phyloP scores from a whole-genome alignment of 768 basidiomycete species.

The Mycena capillaripes region DNA sequence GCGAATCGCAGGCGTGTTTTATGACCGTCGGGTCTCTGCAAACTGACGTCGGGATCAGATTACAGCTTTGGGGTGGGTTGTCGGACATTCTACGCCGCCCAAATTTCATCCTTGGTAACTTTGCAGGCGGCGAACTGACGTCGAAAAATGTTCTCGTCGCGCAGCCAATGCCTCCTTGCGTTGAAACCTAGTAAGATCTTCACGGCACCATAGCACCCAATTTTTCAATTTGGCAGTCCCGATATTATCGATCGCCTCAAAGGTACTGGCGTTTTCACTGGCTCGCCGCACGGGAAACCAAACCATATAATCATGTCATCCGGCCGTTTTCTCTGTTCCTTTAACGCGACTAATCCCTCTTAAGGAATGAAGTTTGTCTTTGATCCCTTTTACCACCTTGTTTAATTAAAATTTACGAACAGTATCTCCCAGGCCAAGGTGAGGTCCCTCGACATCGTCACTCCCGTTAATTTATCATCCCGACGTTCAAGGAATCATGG shows the following conservation, averaged over 20 bases:
- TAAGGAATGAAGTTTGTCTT: constrained; percentile 33
- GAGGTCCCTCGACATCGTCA: constrained; percentile 1
- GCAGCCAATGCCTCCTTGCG: constrained; percentile 78
- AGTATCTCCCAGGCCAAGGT: constrained; percentile 87
- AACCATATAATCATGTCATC: constrained; percentile 88
- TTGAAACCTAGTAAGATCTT: constrained; percentile 72
- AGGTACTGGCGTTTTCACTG: constrained; percentile 72
- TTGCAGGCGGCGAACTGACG: constrained; percentile 80
- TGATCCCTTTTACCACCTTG: constrained; percentile 15
- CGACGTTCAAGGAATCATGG: constrained; percentile 81
- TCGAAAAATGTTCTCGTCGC: constrained; percentile 77
- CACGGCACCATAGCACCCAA: neutral
- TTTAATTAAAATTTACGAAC: constrained; percentile 19
- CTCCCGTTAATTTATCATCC: constrained; percentile 12
- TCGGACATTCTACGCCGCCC: constrained; percentile 11
- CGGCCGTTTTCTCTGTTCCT: constrained; percentile 13
- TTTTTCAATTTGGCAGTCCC: constrained; percentile 64
- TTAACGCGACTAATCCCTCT: constrained; percentile 15
- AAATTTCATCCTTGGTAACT: constrained; percentile 17
- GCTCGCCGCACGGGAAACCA: constrained; percentile 74
- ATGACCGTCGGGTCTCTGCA: constrained; percentile 19
- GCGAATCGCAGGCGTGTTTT: constrained; percentile 74
- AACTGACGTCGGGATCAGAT: constrained; percentile 52
- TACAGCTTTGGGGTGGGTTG: constrained; percentile 80
- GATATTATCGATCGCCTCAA: constrained; percentile 80